A percentile compares a stretch with the other conserved stretches of the same genome.
Evolutionary conservation across 345 rosid genomes (phyloP).

Genomic region (Euphorbia tirucalli): DNA sequence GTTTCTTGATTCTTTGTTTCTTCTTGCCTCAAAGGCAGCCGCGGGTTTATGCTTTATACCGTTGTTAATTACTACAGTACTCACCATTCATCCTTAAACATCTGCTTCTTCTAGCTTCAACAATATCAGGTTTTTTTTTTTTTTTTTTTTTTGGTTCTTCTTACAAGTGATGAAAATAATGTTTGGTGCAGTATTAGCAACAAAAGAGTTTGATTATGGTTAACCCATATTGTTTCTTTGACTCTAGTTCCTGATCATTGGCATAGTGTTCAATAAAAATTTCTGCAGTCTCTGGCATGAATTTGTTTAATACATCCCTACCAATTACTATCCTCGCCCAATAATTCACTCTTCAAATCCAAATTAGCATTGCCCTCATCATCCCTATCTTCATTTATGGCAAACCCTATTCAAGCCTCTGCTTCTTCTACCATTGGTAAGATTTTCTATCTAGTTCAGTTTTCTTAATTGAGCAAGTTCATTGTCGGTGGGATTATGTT

Average conservation of each 20-base stretch:
- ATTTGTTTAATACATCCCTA: constrained; percentile 24
- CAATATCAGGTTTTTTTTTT: too few species aligned
- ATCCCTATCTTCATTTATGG: constrained; percentile 22
- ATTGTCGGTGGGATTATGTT: neutral
- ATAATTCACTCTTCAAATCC: constrained; percentile 4
- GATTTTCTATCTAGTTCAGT: too few species aligned
- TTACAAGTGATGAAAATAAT: too few species aligned
- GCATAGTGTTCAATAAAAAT: too few species aligned
- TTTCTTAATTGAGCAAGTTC: neutral
- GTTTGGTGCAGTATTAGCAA: too few species aligned
- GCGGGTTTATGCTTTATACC: constrained; percentile 21
- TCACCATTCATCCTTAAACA: too few species aligned
- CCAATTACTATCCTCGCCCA: neutral
- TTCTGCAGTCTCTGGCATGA: too few species aligned
- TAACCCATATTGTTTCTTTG: too few species aligned
- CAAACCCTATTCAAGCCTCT: constrained; percentile 41
- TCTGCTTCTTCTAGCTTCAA: too few species aligned
- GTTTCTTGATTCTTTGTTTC: constrained; percentile 38
- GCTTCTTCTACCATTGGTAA: constrained; percentile 59
- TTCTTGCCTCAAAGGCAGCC: constrained; percentile 33
- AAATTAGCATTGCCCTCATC: constrained; percentile 19
- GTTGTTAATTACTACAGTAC: constrained; percentile 6
- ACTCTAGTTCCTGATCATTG: too few species aligned
- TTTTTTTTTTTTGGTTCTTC: too few species aligned
- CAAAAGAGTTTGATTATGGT: too few species aligned